Evolutionary conservation across 1,139 yeast genomes (phyloP), one percentile per base, ranked within the genome.

Genomic region (Arxiozyma slooffiae): DNA sequence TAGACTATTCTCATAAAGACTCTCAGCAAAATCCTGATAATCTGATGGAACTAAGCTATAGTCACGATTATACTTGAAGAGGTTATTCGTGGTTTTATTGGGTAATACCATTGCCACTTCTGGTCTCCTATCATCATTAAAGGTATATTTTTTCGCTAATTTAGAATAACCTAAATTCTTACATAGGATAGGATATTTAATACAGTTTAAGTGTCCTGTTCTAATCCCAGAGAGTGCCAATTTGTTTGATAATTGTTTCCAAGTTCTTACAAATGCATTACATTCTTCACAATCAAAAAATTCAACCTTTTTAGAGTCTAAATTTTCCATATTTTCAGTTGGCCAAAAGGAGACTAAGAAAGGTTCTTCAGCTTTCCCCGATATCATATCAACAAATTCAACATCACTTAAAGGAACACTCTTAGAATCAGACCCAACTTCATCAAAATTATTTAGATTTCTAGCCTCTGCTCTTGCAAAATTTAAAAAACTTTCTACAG

Each of bases 331-430:
- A 46, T 72, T 69, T 2, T 73, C 66, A 2, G 81, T 70, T 1
- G 89, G 87, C 77, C 83, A 83, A 54, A 84, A 80, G 21, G 85
- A 75, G 4, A 85, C 74, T 55, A 84, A 68, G 47, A 70, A 66
- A 1, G 89, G 85, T 23, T 67, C 66, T 3, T 67, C 62, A 4
- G 63, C 67, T 20, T 73, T 69, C 0, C 86, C 86, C 0, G 77
- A 76, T 14, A 68, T 56, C 23, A 64, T 38, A 53, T 65, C 38
- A 69, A 76, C 38, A 75, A 73, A 55, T 69, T 73, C 48, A 72
- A 75, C 54, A 67, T 67, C 67, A 64, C 75, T 46, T 60, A 68
- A 49, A 59, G 55, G 51, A 36, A 53, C 47, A 43, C 71, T 67
- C 43, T 56, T 54, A 26, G 67, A 60, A 17, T 57, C 57, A 2